A percentile compares a stretch with the other conserved stretches of the same genome.
phyloP scores from a whole-genome alignment of 2,329 filamentous ascomycete species.

The Fusarium verrucosum region DNA sequence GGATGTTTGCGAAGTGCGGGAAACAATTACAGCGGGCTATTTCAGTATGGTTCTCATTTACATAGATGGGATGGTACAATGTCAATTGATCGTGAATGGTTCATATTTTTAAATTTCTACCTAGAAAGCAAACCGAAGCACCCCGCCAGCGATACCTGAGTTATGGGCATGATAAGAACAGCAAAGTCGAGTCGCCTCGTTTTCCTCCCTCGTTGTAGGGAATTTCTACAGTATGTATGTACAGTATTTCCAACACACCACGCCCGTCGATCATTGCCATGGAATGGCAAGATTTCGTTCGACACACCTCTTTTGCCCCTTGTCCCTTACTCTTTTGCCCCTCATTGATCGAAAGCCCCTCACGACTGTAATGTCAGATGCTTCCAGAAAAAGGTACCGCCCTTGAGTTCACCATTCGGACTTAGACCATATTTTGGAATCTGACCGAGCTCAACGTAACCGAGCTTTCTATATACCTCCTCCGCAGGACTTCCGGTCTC shows the following conservation, averaged over 20 bases:
- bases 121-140: slow-evolving; percentile 36
- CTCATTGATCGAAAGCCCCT: background rate
- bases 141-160: slow-evolving; percentile 30
- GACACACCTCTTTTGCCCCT: background rate
- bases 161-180: slow-evolving; percentile 28
- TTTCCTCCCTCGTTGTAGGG: slow-evolving; percentile 25
- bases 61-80: background rate
- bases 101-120: slow-evolving; percentile 25
- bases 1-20: slow-evolving; percentile 26
- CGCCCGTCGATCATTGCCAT: background rate
- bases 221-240: slow-evolving; percentile 35
- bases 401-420: slow-evolving; percentile 59
- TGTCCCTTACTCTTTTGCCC: background rate
- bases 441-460: slow-evolving; percentile 64
- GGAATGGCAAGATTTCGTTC: background rate
- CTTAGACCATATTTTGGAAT: slow-evolving; percentile 64
- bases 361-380: slow-evolving; percentile 51
- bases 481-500: slow-evolving; percentile 63
- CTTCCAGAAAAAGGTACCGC: slow-evolving; percentile 68
- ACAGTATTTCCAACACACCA: background rate
- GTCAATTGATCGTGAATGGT: background rate
- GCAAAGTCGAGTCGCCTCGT: slow-evolving; percentile 43
- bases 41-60: background rate
- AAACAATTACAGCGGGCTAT: slow-evolving; percentile 25
- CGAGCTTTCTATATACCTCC: slow-evolving; percentile 63